Evolutionary conservation across 2,329 filamentous ascomycete species (phyloP).

Genomic region (Plectosphaerella cucumerina): DNA sequence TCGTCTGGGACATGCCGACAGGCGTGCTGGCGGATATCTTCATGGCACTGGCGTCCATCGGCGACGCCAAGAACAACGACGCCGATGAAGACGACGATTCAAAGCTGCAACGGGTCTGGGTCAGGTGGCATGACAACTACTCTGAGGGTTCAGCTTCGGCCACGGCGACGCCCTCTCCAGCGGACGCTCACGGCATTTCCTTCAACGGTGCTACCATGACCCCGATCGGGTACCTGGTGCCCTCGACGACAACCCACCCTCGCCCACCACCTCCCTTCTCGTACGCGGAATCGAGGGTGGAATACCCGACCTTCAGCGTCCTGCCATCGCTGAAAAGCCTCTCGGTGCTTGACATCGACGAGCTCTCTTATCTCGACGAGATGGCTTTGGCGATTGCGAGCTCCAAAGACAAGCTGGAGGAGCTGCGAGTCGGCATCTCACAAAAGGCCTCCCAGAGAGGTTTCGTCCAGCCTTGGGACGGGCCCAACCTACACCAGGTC

Average conservation of each 20-base stretch:
- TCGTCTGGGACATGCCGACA: constrained; percentile 87
- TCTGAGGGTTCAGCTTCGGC: constrained; percentile 27
- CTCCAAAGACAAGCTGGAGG: constrained; percentile 61
- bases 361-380: constrained; percentile 78
- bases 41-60: constrained; percentile 69
- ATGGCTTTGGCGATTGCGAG: constrained; percentile 73
- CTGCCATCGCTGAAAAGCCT: constrained; percentile 71
- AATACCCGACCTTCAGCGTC: constrained; percentile 77
- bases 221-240: constrained; percentile 33
- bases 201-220: constrained; percentile 33
- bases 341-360: constrained; percentile 76
- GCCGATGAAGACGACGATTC: constrained; percentile 42
- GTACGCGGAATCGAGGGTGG: constrained; percentile 56
- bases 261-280: constrained; percentile 32
- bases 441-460: constrained; percentile 37
- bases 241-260: constrained; percentile 22
- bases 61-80: constrained; percentile 53
- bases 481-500: constrained; percentile 57
- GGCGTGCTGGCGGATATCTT: constrained; percentile 79
- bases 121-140: constrained; percentile 77
- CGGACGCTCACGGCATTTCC: constrained; percentile 15
- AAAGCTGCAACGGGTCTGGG: constrained; percentile 70
- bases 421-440: constrained; percentile 71
- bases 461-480: constrained; percentile 62
- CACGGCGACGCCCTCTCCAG: constrained; percentile 14